Conservation (phyloP, 2,329 filamentous ascomycete genomes). For the Gaeumannomyces sp. region DNA sequence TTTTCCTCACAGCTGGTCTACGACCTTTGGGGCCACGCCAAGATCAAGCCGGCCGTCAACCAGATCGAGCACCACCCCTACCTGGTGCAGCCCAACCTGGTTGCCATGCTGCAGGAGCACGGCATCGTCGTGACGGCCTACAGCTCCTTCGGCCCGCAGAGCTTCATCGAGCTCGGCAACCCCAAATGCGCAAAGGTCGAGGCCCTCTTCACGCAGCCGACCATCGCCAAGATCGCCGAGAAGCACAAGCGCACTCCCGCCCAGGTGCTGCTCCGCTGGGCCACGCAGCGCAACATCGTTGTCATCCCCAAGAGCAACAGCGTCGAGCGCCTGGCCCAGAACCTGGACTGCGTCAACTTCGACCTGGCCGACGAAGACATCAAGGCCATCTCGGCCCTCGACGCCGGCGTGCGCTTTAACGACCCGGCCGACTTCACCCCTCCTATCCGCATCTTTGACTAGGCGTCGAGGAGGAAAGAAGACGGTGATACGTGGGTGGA, state of each 20-base stretch:
- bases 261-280: slow-evolving; percentile 80
- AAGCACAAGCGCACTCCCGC: slow-evolving; percentile 68
- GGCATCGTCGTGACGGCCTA: slow-evolving; percentile 58
- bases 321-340: slow-evolving; percentile 41
- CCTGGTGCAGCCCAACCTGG: slow-evolving; percentile 51
- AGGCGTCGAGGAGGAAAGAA: neutral
- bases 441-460: slow-evolving; percentile 14
- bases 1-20: slow-evolving; percentile 53
- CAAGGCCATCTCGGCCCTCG: slow-evolving; percentile 44
- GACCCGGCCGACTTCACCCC: slow-evolving; percentile 33
- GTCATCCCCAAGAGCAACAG: slow-evolving; percentile 68
- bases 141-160: slow-evolving; percentile 58
- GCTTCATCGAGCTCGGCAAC: slow-evolving; percentile 58
- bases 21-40: slow-evolving; percentile 42
- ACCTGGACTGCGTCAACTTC: slow-evolving; percentile 50
- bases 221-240: slow-evolving; percentile 57
- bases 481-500: too few relatives aligned
- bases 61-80: slow-evolving; percentile 68
- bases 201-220: slow-evolving; percentile 25
- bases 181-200: slow-evolving; percentile 55
- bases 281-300: slow-evolving; percentile 72
- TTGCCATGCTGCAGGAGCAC: slow-evolving; percentile 50
- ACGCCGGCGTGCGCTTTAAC: slow-evolving; percentile 53
- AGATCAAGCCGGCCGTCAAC: slow-evolving; percentile 43
- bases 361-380: slow-evolving; percentile 49